Base-by-base conservation (phyloP, 2,329 filamentous ascomycete genomes). In the Amauroascus niger region DNA sequence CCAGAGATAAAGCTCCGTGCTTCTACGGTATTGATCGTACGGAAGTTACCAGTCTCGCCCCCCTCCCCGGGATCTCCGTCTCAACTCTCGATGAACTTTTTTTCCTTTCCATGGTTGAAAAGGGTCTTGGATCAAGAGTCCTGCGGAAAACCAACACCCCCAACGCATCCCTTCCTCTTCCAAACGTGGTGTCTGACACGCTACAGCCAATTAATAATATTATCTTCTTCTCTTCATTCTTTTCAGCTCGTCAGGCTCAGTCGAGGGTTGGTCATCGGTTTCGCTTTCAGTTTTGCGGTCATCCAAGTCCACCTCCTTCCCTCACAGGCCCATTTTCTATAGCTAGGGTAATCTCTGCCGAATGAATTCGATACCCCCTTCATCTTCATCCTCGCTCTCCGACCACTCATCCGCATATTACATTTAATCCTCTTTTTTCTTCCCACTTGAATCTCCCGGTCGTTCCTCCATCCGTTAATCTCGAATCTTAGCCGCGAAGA, bases 21-120 rank as follows among this genome's bases (percentile, higher is more conserved):
- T n/a, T n/a, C n/a, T n/a, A n/a, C n/a, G n/a, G 24, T 22, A 2
- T 20, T 45, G 24, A 30, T 13, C 41, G 14, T 45, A 45, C 41
- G 24, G 41, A 26, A 45, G 16, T 6, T 30, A n/a, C n/a, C n/a
- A n/a, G n/a, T n/a, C n/a, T n/a, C n/a, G n/a, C n/a, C n/a, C n/a
- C 20, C 20, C 40, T 11, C 22, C 20, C 20, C 40, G 6, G 40
- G 18, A 43, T 43, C 40, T 6, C 20, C 40, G 40, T 43, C 3
- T 43, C 20, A n/a, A 24, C 20, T 22, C 24, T 30, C 3, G 6
- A 6, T 9, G 26, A 6, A 11, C 14, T 28, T 44, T 46, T 46
- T 49, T 49, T 33, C n/a, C 24, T 46, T 32, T 39, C 46, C 46
- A 39, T 49, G 32, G 46, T 39, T 40, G 46, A 48, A 35, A 11